These are phyloP conservation scores for Colletotrichum tamarilloi DNA, from an alignment of 2,329 filamentous ascomycete genomes.

Conservation along the genomic window DNA sequence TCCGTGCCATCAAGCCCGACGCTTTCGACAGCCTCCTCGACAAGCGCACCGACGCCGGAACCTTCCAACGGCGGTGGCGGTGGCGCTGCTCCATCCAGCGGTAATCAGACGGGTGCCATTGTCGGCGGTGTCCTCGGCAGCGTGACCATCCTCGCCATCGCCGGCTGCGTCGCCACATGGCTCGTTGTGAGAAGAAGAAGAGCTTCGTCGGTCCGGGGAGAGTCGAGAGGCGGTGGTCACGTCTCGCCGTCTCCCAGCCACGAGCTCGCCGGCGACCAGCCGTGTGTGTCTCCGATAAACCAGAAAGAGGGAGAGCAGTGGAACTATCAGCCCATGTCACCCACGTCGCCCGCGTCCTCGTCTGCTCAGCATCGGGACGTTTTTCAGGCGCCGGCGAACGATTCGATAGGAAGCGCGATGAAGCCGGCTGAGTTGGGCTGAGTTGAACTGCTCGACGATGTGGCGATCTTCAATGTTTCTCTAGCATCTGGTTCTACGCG, in stretches of 20 bases:
- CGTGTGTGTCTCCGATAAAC: not conserved
- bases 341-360: not conserved
- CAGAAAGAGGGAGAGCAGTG: not conserved
- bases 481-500: not conserved
- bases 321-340: not conserved
- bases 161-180: constrained; percentile 10
- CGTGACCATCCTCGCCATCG: constrained; percentile 2
- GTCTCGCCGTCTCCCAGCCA: not conserved
- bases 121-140: constrained; percentile 24
- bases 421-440: constrained; percentile 24
- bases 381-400: not conserved
- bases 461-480: not conserved
- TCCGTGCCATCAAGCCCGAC: not conserved
- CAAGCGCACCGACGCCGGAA: not conserved
- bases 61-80: too few species aligned
- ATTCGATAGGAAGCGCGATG: not conserved
- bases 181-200: not conserved
- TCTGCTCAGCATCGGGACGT: not conserved
- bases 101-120: not conserved
- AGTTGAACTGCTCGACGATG: not conserved
- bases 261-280: not conserved
- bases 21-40: not conserved
- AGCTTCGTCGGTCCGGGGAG: not conserved
- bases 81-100: not conserved
- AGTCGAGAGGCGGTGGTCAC: not conserved